Conservation (phyloP, 2,329 filamentous ascomycete genomes). For the Akanthomyces lecanii region DNA sequence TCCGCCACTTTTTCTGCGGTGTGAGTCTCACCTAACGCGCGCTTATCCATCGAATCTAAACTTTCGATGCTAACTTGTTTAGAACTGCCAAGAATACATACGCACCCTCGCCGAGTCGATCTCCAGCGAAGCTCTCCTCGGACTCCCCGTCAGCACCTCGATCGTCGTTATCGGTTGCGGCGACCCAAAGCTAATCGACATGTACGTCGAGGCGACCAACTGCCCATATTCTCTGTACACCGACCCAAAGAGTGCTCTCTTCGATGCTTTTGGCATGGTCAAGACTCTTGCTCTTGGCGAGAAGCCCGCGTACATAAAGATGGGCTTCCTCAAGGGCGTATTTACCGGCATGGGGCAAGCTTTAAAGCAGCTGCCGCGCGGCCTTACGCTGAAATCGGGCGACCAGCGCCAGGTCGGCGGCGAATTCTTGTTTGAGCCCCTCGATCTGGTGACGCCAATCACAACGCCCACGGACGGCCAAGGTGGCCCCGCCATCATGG, state of each 20-base stretch:
- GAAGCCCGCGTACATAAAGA: constrained; percentile 61
- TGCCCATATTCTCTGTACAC: constrained; percentile 73
- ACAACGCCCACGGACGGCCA: constrained; percentile 38
- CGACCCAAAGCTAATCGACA: constrained; percentile 60
- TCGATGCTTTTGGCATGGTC: constrained; percentile 64
- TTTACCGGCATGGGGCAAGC: constrained; percentile 54
- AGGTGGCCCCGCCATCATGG: constrained; percentile 22
- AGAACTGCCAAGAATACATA: constrained; percentile 76
- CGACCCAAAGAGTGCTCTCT: constrained; percentile 65
- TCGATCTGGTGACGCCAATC: constrained; percentile 41
- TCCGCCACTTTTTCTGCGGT: constrained; percentile 77
- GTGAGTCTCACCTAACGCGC: constrained; percentile 43
- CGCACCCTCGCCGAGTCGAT: constrained; percentile 57
- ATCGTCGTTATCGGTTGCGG: constrained; percentile 72
- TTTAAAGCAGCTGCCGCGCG: constrained; percentile 52
- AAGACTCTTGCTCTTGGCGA: constrained; percentile 57
- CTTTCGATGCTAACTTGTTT: not conserved
- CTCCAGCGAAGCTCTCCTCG: constrained; percentile 45
- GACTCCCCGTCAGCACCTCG: constrained; percentile 53
- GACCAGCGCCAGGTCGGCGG: constrained; percentile 68
- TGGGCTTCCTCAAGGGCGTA: constrained; percentile 47
- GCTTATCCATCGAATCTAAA: no score
- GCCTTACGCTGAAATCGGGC: constrained; percentile 59
- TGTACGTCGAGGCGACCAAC: constrained; percentile 58
- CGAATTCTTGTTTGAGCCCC: constrained; percentile 70